Evolutionary conservation across 2,329 filamentous ascomycete species (phyloP).

Genomic region (Trichoderma arundinaceum): DNA sequence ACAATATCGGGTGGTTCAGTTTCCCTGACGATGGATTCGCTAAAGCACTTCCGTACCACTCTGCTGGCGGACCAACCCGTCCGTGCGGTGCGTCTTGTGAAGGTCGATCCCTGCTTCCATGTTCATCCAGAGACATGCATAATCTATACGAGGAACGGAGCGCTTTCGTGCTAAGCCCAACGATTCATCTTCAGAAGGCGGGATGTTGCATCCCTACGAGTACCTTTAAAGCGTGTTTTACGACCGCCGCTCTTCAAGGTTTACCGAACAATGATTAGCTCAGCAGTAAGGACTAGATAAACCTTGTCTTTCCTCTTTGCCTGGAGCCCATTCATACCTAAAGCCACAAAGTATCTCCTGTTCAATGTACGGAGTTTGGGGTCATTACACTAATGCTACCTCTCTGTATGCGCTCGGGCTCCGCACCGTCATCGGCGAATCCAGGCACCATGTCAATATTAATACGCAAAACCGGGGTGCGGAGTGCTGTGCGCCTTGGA

Average conservation of each 20-base stretch:
- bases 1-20: constrained; percentile 30
- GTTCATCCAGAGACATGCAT: constrained; percentile 20
- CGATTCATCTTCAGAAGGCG: background rate
- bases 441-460: background rate
- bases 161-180: background rate
- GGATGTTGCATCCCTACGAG: background rate
- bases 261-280: background rate
- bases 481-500: background rate
- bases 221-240: background rate
- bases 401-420: background rate
- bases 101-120: constrained; percentile 22
- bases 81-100: constrained; percentile 15
- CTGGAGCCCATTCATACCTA: background rate
- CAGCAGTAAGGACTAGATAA: background rate
- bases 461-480: background rate
- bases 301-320: background rate
- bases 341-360: background rate
- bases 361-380: background rate
- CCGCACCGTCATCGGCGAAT: constrained; percentile 7
- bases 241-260: background rate
- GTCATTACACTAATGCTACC: background rate
- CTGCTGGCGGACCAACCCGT: constrained; percentile 10
- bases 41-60: background rate
- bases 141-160: constrained; percentile 17
- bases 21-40: constrained; percentile 28